Evolutionary conservation across 257 asterid genomes (phyloP).

Genomic region (Misopates orontium): DNA sequence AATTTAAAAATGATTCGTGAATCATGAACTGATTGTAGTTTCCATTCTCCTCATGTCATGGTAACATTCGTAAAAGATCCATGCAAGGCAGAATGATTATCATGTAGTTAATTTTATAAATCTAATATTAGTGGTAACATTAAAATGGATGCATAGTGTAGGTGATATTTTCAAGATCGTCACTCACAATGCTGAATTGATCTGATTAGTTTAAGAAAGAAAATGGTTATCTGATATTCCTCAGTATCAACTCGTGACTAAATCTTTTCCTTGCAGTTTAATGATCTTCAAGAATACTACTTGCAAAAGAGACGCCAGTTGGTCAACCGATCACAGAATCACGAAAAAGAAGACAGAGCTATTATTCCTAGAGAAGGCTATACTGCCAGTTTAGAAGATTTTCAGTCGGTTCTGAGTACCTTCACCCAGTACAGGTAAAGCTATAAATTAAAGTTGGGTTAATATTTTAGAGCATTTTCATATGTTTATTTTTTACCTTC

Average conservation of each 20-base stretch:
- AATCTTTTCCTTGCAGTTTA: constrained; percentile 44
- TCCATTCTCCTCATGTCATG: no score
- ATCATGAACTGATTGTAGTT: no score
- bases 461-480: not conserved
- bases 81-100: no score
- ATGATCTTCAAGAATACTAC: constrained; percentile 79
- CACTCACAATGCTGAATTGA: constrained; percentile 4
- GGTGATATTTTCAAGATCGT: constrained; percentile 14
- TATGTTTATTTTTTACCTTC: constrained; percentile 11
- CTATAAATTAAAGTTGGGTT: not conserved
- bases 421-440: constrained; percentile 75
- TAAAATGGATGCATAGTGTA: no score
- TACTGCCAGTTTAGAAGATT: constrained; percentile 71
- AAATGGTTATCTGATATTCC: no score
- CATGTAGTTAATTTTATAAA: no score
- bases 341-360: constrained; percentile 31
- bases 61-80: not conserved
- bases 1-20: no score
- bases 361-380: constrained; percentile 48
- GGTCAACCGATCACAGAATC: constrained; percentile 48
- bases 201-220: not conserved
- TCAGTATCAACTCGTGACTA: no score
- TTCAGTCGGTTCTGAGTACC: constrained; percentile 66
- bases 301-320: constrained; percentile 65
- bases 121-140: no score